phyloP scores from a whole-genome alignment of 768 basidiomycete genomes.

The Rhodotorula babjevae region DNA sequence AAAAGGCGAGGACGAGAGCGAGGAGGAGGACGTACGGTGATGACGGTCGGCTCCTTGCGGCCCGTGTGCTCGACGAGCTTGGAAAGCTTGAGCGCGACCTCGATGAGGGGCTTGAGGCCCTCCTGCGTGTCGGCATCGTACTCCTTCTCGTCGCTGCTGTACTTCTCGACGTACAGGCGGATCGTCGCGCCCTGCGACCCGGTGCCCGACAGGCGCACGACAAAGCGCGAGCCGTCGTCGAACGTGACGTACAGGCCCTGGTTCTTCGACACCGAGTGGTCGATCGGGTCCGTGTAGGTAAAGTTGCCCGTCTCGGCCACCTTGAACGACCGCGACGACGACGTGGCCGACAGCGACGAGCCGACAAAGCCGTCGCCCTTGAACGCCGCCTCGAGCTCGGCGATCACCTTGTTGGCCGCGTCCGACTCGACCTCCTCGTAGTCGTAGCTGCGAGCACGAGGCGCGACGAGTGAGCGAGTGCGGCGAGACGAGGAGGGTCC shows the following conservation, averaged over 20 bases:
- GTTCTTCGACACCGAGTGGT: constrained; percentile 83
- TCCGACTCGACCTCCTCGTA: constrained; percentile 95
- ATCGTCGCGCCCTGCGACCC: constrained; percentile 96
- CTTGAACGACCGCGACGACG: constrained; percentile 63
- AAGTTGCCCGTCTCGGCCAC: constrained; percentile 78
- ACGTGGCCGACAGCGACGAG: constrained; percentile 59
- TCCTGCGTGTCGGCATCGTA: constrained; percentile 62
- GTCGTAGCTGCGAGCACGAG: constrained; percentile 62
- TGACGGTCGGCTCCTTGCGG: constrained; percentile 88
- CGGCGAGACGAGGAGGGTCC: background rate
- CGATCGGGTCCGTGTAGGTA: constrained; percentile 97
- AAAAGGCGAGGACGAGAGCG: background rate
- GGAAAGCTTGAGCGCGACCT: constrained; percentile 80
- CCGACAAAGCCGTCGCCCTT: constrained; percentile 59
- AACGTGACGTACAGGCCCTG: constrained; percentile 94
- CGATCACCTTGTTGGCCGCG: constrained; percentile 80
- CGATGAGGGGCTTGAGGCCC: constrained; percentile 89
- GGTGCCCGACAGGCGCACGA: constrained; percentile 93
- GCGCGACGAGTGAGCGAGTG: no score
- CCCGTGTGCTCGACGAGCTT: constrained; percentile 80
- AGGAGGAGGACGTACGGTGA: constrained; percentile 58
- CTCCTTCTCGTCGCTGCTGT: constrained; percentile 57
- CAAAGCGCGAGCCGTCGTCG: constrained; percentile 83
- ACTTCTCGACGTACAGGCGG: constrained; percentile 91
- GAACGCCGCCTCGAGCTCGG: constrained; percentile 67